Evolutionary conservation across 129 eudicot genomes (phyloP).

Genomic region (Ambrosia artemisiifolia): DNA sequence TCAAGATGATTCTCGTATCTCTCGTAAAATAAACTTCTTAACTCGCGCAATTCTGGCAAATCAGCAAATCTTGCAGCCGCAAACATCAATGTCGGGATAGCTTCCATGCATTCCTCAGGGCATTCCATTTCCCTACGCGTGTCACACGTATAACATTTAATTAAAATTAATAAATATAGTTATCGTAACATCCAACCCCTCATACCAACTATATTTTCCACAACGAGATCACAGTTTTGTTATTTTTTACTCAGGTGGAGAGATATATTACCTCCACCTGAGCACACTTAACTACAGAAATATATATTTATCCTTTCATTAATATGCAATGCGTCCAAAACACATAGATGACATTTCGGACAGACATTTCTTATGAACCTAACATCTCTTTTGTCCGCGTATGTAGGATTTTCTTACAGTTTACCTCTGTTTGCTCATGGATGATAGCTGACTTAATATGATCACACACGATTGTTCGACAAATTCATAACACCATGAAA

Average conservation of each 20-base stretch:
- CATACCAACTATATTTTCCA: no score
- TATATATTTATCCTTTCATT: no score
- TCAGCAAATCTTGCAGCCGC: conserved; percentile 97
- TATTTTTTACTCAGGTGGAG: no score
- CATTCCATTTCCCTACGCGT: conserved; percentile 69
- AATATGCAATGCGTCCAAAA: no score
- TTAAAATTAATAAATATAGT: not conserved
- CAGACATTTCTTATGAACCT: no score
- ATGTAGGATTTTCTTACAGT: not conserved
- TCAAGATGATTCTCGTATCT: conserved; percentile 70
- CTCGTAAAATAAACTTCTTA: conserved; percentile 54
- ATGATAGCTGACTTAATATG: conserved; percentile 45
- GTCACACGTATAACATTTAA: not conserved
- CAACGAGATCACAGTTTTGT: no score
- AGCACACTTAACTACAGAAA: no score
- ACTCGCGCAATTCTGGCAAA: conserved; percentile 74
- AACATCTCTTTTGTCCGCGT: no score
- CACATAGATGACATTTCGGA: no score
- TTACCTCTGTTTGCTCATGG: conserved; percentile 67
- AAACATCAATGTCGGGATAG: conserved; percentile 64
- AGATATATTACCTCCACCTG: no score
- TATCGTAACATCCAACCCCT: not conserved
- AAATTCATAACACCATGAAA: conserved; percentile 69
- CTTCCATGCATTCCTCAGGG: conserved; percentile 83
- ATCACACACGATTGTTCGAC: conserved; percentile 47